Base-by-base conservation (phyloP, 2,329 filamentous ascomycete genomes). In the Colletotrichum sidae region DNA sequence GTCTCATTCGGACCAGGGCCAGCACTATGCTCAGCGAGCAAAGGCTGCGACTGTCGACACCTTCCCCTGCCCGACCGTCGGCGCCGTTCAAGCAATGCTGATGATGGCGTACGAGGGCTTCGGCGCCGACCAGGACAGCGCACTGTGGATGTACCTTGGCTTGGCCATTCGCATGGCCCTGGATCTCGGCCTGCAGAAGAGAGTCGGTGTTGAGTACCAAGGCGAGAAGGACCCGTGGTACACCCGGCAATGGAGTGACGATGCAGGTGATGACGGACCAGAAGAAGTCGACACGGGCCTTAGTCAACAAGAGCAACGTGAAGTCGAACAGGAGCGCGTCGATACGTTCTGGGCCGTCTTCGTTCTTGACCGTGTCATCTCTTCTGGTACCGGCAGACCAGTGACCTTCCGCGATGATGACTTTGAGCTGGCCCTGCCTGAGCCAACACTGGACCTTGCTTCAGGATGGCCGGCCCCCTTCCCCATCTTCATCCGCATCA, bases 261-360 rank as follows among this genome's bases (percentile, higher is more conserved):
- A 75, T 34, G 50, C 60, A 49, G 39, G 67, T 70, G 54, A 60
- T 17, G 74, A 77, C 34, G 73, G 71, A 38, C 80, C 80, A 55
- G 72, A 79, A 2, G 79, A 82, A 68, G 77, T 79, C 55, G 78
- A 80, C 12, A 79, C 81, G 4, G 42, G 44, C 6, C 73, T 77
- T 66, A 85, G 75, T 62, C 81, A 77, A 1, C 75, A 79, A 56
- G 88, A 90, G 72, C 87, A 86, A 75, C 84, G 80, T 68, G 90
- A 87, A 71, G 86, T 92, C 4, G 93, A 96, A 71, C 88, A 93
- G 68, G 93, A 96, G 73, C 87, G 92, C 13, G 89, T 93, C 47
- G 92, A 97, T 71, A 95, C 93, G 0, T 94, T 97, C 70, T 97
- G 93, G 93, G 90, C 92, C 4, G 91, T 97, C 10, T 96, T 96